These are phyloP conservation scores for Salicornia ramosissima DNA, from an alignment of 148 eudicot genomes.

Conservation along the genomic window DNA sequence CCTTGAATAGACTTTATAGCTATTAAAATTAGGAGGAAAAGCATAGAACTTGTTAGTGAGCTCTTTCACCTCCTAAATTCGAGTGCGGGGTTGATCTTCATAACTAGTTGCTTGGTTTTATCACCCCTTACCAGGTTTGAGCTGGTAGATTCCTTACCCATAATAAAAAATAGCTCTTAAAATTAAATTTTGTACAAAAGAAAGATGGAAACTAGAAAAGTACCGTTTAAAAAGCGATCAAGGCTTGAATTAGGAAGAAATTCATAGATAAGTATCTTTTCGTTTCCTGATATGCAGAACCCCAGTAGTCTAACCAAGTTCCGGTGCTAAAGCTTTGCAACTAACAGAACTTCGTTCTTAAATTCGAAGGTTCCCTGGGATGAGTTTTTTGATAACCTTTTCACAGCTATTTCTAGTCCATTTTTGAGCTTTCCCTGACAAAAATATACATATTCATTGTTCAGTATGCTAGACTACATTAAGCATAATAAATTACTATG, in stretches of 20 bases:
- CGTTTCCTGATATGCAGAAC: not conserved
- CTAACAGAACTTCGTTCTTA: constrained; percentile 10
- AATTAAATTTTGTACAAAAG: no score
- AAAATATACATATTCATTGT: not conserved
- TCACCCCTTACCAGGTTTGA: no score
- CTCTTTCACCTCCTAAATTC: no score
- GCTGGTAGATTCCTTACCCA: no score
- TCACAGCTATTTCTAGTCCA: constrained; percentile 16
- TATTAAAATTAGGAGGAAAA: no score
- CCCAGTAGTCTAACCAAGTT: no score
- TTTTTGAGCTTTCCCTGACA: constrained; percentile 10
- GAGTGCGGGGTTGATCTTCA: no score
- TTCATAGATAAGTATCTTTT: constrained; percentile 11
- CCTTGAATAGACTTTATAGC: no score
- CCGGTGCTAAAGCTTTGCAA: constrained; percentile 14
- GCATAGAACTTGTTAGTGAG: no score
- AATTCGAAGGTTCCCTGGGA: constrained; percentile 12
- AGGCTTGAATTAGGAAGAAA: constrained; percentile 5
- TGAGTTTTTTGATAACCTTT: constrained; percentile 10
- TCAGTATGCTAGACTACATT: not conserved
- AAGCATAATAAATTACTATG: not conserved
- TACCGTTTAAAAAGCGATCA: constrained; percentile 1
- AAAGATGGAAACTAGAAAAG: no score
- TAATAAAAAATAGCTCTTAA: no score
- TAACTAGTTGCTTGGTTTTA: no score